A percentile compares a stretch with the other conserved stretches of the same genome.
Conservation (phyloP, 2,329 filamentous ascomycete species). For the Aspergillus fumigatus region DNA sequence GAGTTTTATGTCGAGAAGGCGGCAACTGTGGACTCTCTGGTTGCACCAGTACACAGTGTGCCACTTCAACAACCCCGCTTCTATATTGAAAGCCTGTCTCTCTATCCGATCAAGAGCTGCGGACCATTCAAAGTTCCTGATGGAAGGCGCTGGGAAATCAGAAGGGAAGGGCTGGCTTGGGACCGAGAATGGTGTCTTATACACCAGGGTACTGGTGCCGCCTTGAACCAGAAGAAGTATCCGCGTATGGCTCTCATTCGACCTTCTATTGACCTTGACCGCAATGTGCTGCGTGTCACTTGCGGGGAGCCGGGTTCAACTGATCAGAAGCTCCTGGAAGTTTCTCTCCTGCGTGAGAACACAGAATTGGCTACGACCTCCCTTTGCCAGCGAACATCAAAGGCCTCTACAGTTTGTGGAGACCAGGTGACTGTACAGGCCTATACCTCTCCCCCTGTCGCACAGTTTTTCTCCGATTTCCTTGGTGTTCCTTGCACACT, state of each 20-base stretch:
- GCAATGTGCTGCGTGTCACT: conserved; percentile 60
- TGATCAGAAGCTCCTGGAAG: conserved; percentile 28
- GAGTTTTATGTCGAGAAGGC: conserved; percentile 59
- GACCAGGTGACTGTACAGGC: conserved; percentile 67
- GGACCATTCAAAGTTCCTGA: conserved; percentile 68
- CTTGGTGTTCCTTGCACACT: conserved; percentile 77
- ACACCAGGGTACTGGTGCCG: conserved; percentile 77
- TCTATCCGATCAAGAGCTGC: conserved; percentile 96
- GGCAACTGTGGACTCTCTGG: conserved; percentile 14
- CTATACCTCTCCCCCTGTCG: conserved; percentile 64
- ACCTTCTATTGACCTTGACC: conserved; percentile 67
- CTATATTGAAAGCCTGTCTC: conserved; percentile 60
- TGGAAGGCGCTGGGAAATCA: conserved; percentile 67
- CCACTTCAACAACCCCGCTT: conserved; percentile 27
- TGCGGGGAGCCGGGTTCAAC: conserved; percentile 32
- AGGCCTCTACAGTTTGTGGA: conserved; percentile 71
- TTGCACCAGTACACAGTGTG: conserved; percentile 11
- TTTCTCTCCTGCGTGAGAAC: conserved; percentile 31
- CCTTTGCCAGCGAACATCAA: conserved; percentile 42
- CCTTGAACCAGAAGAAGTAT: conserved; percentile 82
- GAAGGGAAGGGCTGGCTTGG: conserved; percentile 80
- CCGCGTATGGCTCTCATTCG: conserved; percentile 81
- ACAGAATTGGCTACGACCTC: conserved; percentile 61
- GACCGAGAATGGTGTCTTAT: conserved; percentile 96
- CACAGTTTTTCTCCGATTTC: conserved; percentile 69